Conservation (phyloP, 106 monocot genomes). For the Platanthera zijinensis region DNA sequence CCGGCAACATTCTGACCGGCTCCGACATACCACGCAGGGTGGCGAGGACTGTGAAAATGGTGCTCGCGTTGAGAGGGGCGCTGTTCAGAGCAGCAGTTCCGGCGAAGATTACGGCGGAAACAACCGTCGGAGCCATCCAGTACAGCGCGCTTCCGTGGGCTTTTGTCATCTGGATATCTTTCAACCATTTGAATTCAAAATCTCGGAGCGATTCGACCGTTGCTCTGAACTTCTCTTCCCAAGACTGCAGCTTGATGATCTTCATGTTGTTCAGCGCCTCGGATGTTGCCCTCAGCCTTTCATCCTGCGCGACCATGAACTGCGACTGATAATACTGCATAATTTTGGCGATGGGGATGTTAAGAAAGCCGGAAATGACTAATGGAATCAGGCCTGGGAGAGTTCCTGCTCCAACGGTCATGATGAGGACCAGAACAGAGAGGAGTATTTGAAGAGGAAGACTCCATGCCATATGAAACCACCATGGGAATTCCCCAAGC, state of each 20-base stretch:
- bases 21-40: conserved; percentile 58
- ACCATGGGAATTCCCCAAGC: conserved; percentile 71
- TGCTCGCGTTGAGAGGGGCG: conserved; percentile 55
- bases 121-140: conserved; percentile 68
- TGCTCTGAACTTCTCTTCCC: conserved; percentile 65
- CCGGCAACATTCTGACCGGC: conserved; percentile 75
- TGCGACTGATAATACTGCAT: conserved; percentile 48
- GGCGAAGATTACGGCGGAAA: conserved; percentile 61
- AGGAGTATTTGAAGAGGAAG: conserved; percentile 49
- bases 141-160: conserved; percentile 51
- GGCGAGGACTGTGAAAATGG: conserved; percentile 67
- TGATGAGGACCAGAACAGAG: conserved; percentile 37
- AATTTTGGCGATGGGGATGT: conserved; percentile 63
- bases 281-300: conserved; percentile 56
- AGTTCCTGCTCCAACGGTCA: conserved; percentile 44
- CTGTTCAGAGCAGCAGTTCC: conserved; percentile 32
- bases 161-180: conserved; percentile 49
- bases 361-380: conserved; percentile 39
- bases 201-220: conserved; percentile 41
- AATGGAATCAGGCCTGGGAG: conserved; percentile 51
- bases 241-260: conserved; percentile 80
- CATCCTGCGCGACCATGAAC: conserved; percentile 76
- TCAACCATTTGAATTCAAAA: conserved; percentile 61
- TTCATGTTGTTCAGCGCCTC: conserved; percentile 74
- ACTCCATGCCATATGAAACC: conserved; percentile 84